A percentile compares a stretch with the other conserved stretches of the same genome.
Evolutionary conservation across 2,329 filamentous ascomycete genomes (phyloP).

Genomic region (Trichoderma sp.): DNA sequence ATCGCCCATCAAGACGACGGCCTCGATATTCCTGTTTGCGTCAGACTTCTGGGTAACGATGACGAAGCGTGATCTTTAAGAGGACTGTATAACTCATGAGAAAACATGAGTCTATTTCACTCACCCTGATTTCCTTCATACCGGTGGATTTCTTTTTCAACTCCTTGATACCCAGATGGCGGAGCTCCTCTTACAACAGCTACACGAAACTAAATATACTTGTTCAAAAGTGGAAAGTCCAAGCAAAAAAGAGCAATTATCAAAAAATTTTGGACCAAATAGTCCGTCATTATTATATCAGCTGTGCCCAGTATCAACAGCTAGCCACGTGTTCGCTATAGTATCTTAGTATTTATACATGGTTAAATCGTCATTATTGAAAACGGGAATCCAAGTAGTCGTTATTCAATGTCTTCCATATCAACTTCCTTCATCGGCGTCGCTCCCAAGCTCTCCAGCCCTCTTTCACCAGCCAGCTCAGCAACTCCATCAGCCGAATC

Average conservation of each 20-base stretch:
- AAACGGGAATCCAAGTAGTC: not conserved
- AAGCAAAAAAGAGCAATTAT: not conserved
- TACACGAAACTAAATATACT: not conserved
- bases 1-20: constrained; percentile 37
- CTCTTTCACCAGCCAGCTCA: constrained; percentile 38
- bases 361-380: not conserved
- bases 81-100: not conserved
- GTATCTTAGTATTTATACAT: not conserved
- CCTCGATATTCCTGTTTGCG: constrained; percentile 41
- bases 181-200: not conserved
- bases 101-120: not conserved
- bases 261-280: not conserved
- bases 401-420: constrained; percentile 27
- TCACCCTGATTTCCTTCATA: not conserved
- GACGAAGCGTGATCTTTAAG: constrained; percentile 28
- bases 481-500: constrained; percentile 27
- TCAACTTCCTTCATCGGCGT: constrained; percentile 31
- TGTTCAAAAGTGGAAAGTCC: no score
- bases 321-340: not conserved
- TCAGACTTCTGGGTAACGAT: constrained; percentile 41
- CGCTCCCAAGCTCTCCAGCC: constrained; percentile 41
- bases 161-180: not conserved
- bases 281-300: not conserved
- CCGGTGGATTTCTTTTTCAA: not conserved
- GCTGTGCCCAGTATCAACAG: not conserved